Evolutionary conservation across 805 yeast genomes (phyloP).

Genomic region (Ogataea sp.): DNA sequence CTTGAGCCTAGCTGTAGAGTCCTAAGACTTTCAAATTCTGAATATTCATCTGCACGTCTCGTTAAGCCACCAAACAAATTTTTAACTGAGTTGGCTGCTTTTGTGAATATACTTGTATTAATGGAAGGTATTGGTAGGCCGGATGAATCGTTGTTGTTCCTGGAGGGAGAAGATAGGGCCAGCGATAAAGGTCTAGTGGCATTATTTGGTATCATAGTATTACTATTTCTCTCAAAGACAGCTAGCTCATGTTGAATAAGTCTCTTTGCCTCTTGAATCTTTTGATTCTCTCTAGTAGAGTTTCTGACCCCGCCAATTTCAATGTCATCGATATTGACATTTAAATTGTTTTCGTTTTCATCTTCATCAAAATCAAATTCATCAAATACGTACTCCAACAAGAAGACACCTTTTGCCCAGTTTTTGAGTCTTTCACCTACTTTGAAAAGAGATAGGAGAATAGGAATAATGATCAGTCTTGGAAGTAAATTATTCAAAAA

Average conservation of each 20-base stretch:
- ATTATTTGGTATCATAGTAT: background rate
- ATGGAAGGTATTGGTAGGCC: no score
- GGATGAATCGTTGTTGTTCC: no score
- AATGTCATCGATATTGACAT: slow-evolving; percentile 5
- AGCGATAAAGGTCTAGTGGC: slow-evolving; percentile 11
- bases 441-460: slow-evolving; percentile 52
- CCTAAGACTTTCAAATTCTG: slow-evolving; percentile 13
- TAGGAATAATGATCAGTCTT: slow-evolving; percentile 63
- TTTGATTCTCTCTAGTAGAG: slow-evolving; percentile 5
- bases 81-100: no score
- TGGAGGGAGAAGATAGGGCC: slow-evolving; percentile 7
- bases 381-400: slow-evolving; percentile 22
- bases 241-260: slow-evolving; percentile 16
- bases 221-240: slow-evolving; percentile 4
- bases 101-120: no score
- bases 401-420: slow-evolving; percentile 19
- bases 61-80: no score
- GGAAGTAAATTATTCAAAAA: slow-evolving; percentile 72
- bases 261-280: slow-evolving; percentile 21
- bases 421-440: slow-evolving; percentile 54
- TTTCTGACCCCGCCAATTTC: slow-evolving; percentile 6
- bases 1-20: slow-evolving; percentile 3
- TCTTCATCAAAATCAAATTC: slow-evolving; percentile 23
- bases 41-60: background rate
- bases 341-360: slow-evolving; percentile 1